Evolutionary conservation across 352 stramenopile genomes (phyloP), one percentile per base, ranked within the genome.

Genomic region (Thalassiosira mediterranea): DNA sequence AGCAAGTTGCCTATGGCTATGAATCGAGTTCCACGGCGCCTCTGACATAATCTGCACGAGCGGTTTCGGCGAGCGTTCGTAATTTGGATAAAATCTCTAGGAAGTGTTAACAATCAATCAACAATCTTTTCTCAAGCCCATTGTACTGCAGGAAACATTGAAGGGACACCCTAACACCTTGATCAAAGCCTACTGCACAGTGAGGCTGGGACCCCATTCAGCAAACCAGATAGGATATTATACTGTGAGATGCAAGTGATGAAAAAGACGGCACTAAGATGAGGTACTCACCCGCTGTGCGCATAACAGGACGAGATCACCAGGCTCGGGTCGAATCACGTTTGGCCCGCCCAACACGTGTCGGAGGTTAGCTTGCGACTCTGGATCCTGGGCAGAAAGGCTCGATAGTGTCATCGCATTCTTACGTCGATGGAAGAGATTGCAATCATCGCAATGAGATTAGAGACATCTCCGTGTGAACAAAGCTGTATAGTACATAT

Each of bases 241-340:
- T n/a, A n/a, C n/a, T n/a, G n/a, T n/a, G 7, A 42, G 34, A 42
- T 13, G 34, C 34, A 42, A 13, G 34, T 68, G 72, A 47, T 34
- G 26, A 29, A 63, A 3, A 57, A 1, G 44, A 23, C 19, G 11
- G 8, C 29, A 37, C 25, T 46, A 62, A 47, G 31, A 1, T 29
- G 25, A n/a, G n/a, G n/a, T n/a, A 62, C 49, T 62, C 4, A 65
- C 57, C 4, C 84, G 72, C 70, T 91, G 87, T n/a, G 81, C 84
- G 71, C 90, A 95, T 15, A 96, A 49, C 44, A 96, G 57, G 4
- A 95, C 81, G 25, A 96, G 76, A 80, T 96, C 93, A 28, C 93
- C 93, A 15, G 83, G 57, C 60, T 86, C 52, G 1, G 89, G 76
- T 31, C 60, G 64, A 68, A 96, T 87, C 5, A 76, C 65, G 40